Evolutionary conservation across 371 early-diverging fungal genomes (phyloP), one percentile per base, ranked within the genome.

Genomic region (Smittium mucronatum): DNA sequence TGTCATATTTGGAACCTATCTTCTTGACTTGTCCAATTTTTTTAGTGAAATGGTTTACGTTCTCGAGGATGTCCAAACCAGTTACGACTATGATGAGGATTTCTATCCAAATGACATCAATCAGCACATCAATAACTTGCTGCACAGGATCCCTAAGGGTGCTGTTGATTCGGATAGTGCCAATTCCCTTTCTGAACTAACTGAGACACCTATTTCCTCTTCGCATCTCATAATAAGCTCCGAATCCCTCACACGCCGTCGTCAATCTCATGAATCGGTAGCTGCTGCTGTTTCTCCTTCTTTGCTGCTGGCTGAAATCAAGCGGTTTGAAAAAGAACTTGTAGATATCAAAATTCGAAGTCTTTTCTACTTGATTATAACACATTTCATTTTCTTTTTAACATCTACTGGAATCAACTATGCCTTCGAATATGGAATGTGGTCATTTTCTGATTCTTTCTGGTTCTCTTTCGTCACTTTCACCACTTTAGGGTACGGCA

Each of bases 1-100:
- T 57, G 66, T 78, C 60, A 72, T 78, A 74, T 77, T 78, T 34
- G 78, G 78, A 68, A 67, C 78, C 29, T 73, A 75, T 73, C 69
- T 78, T 34, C 69, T 78, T n/a, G 72, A 78, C 61, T 78, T 78
- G 28, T 75, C 75, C 63, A 76, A 78, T n/a, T 78, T 78, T 60
- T 65, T 79, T 47, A 68, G 72, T 47, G 75, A 78, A 58, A 70
- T 78, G 31, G 73, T 73, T 8, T 65, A 68, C 21, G 47, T 47
- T 47, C 21, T 47, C 5, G 21, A 47, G 5, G 47, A 47, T 21
- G 21, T 47, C 21, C 47, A 21, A 47, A 47, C 47, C 21, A 11
- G 47, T 21, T 47, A 47, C 21, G 21, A 5, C 5, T 47, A 47
- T 47, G 47, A 47, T 21, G 47, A 47, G 21, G 47, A 47, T 11